These are phyloP conservation scores for Eucalyptus regnans DNA, from an alignment of 345 rosid genomes.

Conservation along the genomic window DNA sequence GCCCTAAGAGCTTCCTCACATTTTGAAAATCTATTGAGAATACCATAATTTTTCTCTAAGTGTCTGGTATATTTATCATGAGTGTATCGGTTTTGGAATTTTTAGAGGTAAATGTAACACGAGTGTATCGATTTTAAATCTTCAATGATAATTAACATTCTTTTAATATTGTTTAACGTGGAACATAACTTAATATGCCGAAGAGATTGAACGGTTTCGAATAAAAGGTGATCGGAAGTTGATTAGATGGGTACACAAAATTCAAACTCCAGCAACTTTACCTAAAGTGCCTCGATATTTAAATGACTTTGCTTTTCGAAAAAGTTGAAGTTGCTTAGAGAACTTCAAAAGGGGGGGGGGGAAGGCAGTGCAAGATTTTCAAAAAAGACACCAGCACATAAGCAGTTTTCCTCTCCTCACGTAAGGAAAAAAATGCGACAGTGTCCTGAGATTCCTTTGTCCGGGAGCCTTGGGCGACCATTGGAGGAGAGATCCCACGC, in stretches of 20 bases:
- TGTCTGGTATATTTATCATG: neutral
- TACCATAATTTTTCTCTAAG: neutral
- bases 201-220: neutral
- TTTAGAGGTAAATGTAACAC: neutral
- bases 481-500: neutral
- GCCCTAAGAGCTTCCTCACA: neutral
- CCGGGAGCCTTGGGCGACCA: neutral
- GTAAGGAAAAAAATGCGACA: neutral
- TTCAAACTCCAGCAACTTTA: neutral
- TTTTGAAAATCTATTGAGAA: rapidly evolving
- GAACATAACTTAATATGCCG: neutral
- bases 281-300: neutral
- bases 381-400: neutral
- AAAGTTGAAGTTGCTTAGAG: neutral
- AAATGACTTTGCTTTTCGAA: neutral
- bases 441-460: neutral
- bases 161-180: neutral
- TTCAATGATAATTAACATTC: too few relatives aligned
- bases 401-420: neutral
- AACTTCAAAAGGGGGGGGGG: neutral
- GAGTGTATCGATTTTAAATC: neutral
- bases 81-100: rapidly evolving
- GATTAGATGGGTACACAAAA: neutral
- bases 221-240: neutral
- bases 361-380: neutral